Evolutionary conservation across 2,329 filamentous ascomycete genomes (phyloP), one percentile per base, ranked within the genome.

Genomic region (Tolypocladium inflatum): DNA sequence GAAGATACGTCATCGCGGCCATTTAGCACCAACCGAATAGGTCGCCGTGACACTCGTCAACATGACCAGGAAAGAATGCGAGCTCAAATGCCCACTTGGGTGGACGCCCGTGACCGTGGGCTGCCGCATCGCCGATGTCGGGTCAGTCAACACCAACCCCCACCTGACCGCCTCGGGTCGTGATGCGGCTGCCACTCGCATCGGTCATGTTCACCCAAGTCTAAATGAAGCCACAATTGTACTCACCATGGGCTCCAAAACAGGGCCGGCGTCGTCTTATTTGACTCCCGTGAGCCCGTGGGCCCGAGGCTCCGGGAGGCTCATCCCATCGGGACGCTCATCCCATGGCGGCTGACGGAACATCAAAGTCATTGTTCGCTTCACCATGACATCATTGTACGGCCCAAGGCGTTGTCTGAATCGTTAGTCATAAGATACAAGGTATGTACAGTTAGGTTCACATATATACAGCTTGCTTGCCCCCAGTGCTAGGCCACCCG

Each of bases 401-500:
- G n/a, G 35, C 35, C 1, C 8, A 26, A 21, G 21, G 13, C 37
- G 48, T 41, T 10, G 21, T 52, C 55, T 52, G 45, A 51, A 41
- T 57, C 56, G 54, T 57, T 54, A 61, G 58, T 73, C 71, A 72
- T 73, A 63, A 67, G 67, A 66, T 69, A 69, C 67, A 67, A 51
- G 50, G 62, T 73, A 74, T 73, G 63, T 74, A 74, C 70, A 73
- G 62, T 60, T 67, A 67, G 63, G 61, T 63, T 66, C 59, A 70
- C 66, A 68, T 74, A 75, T 74, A 72, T 74, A 75, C 73, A 75
- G 65, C 65, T 63, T 59, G 63, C 65, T 66, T 65, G 52, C 61
- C 66, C 60, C 64, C 64, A 60, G 41, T 67, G 67, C 72, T 76
- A 77, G 66, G 71, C 71, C 66, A 70, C 57, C 65, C 72, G 71